These are phyloP conservation scores for Beauveria brongniartii DNA, from an alignment of 2,329 filamentous ascomycete genomes.

Conservation along the genomic window DNA sequence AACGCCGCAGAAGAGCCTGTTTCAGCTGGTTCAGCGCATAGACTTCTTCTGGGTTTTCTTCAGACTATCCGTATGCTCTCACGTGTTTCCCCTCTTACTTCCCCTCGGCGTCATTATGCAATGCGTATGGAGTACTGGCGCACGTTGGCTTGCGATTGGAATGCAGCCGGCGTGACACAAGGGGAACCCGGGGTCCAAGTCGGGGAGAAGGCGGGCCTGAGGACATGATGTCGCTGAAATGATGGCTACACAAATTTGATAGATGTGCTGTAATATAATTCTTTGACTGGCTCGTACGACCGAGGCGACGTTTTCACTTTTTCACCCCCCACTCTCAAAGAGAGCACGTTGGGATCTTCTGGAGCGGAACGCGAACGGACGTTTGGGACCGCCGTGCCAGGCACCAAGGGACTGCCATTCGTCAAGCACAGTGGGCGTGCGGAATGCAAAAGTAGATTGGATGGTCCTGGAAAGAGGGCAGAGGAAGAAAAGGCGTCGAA, in stretches of 20 bases:
- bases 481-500: background rate
- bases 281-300: background rate
- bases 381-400: background rate
- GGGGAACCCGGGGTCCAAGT: background rate
- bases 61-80: too few relatives aligned
- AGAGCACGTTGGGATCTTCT: background rate
- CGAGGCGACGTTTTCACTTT: background rate
- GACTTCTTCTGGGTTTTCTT: too few relatives aligned
- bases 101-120: too few relatives aligned
- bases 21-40: background rate
- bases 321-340: background rate
- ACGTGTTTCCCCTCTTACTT: too few relatives aligned
- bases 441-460: constrained; percentile 3
- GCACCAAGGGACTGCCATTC: background rate
- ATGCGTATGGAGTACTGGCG: background rate
- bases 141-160: background rate
- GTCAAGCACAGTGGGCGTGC: background rate
- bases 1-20: background rate
- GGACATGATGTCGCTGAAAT: background rate
- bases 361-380: background rate
- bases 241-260: too few relatives aligned
- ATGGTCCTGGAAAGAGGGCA: background rate
- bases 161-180: background rate
- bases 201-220: background rate
- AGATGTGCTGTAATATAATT: too few relatives aligned